A percentile compares a stretch with the other conserved stretches of the same genome.
Evolutionary conservation across 345 rosid species (phyloP).

Genomic region (Eucalyptus pumila): DNA sequence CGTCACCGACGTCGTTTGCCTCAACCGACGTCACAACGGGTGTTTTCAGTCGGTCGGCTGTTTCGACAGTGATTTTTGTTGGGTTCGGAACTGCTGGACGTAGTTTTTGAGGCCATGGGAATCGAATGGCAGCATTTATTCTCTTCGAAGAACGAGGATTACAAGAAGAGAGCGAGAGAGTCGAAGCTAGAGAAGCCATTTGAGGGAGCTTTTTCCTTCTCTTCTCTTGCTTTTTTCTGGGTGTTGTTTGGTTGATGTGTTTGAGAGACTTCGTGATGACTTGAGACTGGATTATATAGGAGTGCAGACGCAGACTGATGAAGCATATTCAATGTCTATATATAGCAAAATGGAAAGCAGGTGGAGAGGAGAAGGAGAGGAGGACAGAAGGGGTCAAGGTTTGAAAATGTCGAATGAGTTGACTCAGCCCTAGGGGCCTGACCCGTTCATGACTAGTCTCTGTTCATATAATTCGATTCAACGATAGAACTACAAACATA

Average conservation of each 20-base stretch:
- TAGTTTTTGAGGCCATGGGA: not conserved
- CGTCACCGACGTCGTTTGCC: not conserved
- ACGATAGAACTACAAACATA: not conserved
- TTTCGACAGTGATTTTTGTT: not conserved
- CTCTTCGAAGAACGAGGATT: not conserved
- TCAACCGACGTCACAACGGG: not conserved
- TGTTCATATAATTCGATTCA: not conserved
- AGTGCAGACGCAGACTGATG: not conserved
- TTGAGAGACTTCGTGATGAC: not conserved
- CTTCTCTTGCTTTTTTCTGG: not conserved
- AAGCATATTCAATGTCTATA: not conserved
- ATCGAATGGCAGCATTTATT: not conserved
- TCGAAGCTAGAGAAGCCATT: not conserved
- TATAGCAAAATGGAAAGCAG: not conserved
- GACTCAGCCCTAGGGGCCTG: not conserved
- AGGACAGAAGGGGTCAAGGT: not conserved
- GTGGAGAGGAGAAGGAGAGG: not conserved
- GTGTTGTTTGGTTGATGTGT: not conserved
- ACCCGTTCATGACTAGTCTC: not conserved
- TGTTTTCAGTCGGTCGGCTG: not conserved
- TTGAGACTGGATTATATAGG: not conserved
- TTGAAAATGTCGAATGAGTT: not conserved
- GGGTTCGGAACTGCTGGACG: not conserved
- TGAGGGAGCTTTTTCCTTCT: not conserved
- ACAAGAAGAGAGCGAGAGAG: not conserved